Base-by-base conservation (phyloP, 768 basidiomycete species). In the Serendipita sp. region DNA sequence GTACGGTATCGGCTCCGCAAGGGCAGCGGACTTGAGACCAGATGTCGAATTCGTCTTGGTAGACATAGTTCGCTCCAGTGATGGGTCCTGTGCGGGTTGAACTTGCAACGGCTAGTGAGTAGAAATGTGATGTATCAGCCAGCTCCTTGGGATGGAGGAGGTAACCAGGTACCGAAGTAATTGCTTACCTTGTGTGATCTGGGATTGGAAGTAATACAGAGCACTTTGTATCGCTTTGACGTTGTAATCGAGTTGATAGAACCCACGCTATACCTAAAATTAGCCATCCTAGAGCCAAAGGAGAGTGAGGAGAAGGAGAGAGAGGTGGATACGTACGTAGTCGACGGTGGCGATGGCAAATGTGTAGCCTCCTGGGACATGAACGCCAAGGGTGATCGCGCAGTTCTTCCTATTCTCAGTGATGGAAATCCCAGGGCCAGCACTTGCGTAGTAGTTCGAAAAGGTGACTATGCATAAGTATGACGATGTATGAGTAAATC, bases 321-420 rank as follows among this genome's bases (percentile, higher is more conserved):
- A 41, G 13, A 7, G 38, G 13, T 5, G 56, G 23, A 23, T 23
- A 60, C 56, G 23, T 36, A 60, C 56, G 34, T 60, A 60, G 56
- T 60, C 56, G 56, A 60, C 56, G 34, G 56, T 60, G 35, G 56
- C 56, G 35, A 60, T 36, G 11, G 23, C 56, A 35, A 60, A 60
- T 4, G 56, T n/a, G 34, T 28, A 60, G n/a, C 56, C 56, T 8
- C 56, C 56, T 32, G 56, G 56, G 16, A 60, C 56, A 38, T 35
- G 56, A 10, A 60, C 56, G 35, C 56, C 56, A 10, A 60, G 28
- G 56, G 56, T 28, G 56, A 60, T 23, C 56, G 23, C 16, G 56
- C 56, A 60, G 56, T 36, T 60, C 56, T 60, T 60, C 28, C 56
- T 30, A 28, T 30, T 36, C 28, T 60, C 56, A 10, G 56, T 28